Conservation (phyloP, 2,329 filamentous ascomycete genomes). For the Ceratocystis huliohia region DNA sequence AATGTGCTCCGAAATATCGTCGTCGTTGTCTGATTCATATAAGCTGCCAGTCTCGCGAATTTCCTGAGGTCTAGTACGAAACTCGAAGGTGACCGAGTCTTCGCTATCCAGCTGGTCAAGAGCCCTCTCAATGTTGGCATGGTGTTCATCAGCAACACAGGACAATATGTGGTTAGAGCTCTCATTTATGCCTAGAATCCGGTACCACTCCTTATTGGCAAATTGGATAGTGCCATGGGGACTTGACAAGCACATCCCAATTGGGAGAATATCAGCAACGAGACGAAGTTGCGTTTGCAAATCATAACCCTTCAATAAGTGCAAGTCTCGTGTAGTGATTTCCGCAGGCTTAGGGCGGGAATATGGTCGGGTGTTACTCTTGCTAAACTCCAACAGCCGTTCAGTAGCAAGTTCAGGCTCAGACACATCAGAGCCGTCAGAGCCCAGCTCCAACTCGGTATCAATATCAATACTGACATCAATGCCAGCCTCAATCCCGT, state of each 20-base stretch:
- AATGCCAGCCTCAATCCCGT: too few relatives aligned
- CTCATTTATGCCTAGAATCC: constrained; percentile 35
- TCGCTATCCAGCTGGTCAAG: constrained; percentile 25
- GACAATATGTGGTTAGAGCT: constrained; percentile 30
- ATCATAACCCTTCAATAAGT: background rate
- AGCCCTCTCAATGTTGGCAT: constrained; percentile 28
- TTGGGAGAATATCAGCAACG: constrained; percentile 60
- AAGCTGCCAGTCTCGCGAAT: background rate
- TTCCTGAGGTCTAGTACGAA: constrained; percentile 29
- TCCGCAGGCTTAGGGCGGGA: background rate
- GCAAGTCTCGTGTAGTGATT: background rate
- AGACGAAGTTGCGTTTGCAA: constrained; percentile 48
- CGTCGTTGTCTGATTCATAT: constrained; percentile 16
- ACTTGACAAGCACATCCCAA: constrained; percentile 61
- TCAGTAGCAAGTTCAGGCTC: background rate
- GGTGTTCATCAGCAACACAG: constrained; percentile 36
- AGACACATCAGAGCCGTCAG: background rate
- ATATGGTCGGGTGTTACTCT: background rate
- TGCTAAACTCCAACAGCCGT: background rate
- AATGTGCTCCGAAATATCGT: constrained; percentile 16
- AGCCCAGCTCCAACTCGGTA: background rate
- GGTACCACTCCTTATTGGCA: constrained; percentile 55
- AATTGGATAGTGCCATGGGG: constrained; percentile 52
- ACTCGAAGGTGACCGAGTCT: constrained; percentile 36
- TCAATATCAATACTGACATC: background rate